Percentiles rank a stretch among this genome's conserved stretches.
phyloP scores from a whole-genome alignment of 2,329 filamentous ascomycete genomes.

The Aspergillus puulaauensis region DNA sequence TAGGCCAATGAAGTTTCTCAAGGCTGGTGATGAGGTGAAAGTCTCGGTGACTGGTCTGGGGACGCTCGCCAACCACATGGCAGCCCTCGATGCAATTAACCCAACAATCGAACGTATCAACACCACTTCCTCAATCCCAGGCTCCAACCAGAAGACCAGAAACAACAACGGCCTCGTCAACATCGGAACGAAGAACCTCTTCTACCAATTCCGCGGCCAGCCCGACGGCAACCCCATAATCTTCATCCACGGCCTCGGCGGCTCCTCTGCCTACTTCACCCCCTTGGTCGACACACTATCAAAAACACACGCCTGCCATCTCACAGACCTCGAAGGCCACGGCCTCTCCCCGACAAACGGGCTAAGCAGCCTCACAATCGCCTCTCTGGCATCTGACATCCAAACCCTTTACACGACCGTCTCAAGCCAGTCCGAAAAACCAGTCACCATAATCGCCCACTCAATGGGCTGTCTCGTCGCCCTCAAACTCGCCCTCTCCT shows the following conservation, averaged over 20 bases:
- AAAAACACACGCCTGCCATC: conserved; percentile 29
- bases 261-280: conserved; percentile 45
- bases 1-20: conserved; percentile 44
- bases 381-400: conserved; percentile 47
- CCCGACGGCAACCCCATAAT: conserved; percentile 39
- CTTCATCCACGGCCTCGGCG: conserved; percentile 59
- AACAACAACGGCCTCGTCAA: conserved; percentile 35
- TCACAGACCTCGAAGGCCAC: conserved; percentile 59
- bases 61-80: conserved; percentile 44
- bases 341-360: conserved; percentile 54
- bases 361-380: conserved; percentile 42
- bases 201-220: conserved; percentile 32
- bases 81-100: conserved; percentile 23
- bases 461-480: conserved; percentile 54
- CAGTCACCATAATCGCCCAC: conserved; percentile 50
- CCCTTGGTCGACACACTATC: conserved; percentile 44
- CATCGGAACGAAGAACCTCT: conserved; percentile 44
- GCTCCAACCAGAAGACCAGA: conserved; percentile 31
- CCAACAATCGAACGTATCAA: conserved; percentile 23
- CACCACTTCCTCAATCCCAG: conserved; percentile 25
- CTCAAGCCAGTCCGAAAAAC: conserved; percentile 25
- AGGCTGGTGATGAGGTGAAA: conserved; percentile 43
- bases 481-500: conserved; percentile 37
- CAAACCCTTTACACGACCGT: conserved; percentile 35
- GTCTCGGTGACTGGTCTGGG: conserved; percentile 46